A percentile compares a stretch with the other conserved stretches of the same genome.
Evolutionary conservation across 1,139 yeast genomes (phyloP).

Genomic region (Pichia sp.): DNA sequence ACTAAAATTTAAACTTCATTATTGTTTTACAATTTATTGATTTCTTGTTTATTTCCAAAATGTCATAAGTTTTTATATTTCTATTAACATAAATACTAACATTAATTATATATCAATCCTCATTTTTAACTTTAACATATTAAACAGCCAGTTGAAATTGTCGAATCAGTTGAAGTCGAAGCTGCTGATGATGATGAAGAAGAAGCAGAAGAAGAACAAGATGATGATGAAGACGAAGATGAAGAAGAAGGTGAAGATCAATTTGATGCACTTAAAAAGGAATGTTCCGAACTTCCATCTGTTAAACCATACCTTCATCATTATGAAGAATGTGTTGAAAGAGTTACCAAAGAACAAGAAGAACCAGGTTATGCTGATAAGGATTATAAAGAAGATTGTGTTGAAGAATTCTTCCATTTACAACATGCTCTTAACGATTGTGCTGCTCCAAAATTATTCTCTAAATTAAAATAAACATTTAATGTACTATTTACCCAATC

Average conservation of each 20-base stretch:
- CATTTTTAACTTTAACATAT: slow-evolving; percentile 1
- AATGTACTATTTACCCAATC: not conserved
- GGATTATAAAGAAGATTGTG: slow-evolving; percentile 92
- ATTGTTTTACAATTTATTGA: too few relatives aligned
- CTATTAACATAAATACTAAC: slow-evolving; percentile 8
- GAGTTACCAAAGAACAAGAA: slow-evolving; percentile 83
- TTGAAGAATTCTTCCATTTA: slow-evolving; percentile 96
- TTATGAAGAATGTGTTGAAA: slow-evolving; percentile 89
- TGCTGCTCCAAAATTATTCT: slow-evolving; percentile 86
- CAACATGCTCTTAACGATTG: slow-evolving; percentile 91
- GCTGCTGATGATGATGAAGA: slow-evolving; percentile 36
- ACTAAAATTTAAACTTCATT: too few relatives aligned
- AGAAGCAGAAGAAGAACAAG: slow-evolving; percentile 64
- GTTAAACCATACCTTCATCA: slow-evolving; percentile 80
- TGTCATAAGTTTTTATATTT: too few relatives aligned
- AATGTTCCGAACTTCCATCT: slow-evolving; percentile 59
- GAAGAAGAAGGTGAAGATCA: slow-evolving; percentile 72
- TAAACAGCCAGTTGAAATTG: slow-evolving; percentile 23
- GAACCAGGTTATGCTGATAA: slow-evolving; percentile 74
- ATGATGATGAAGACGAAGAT: slow-evolving; percentile 71
- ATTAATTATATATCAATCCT: not conserved
- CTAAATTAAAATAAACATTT: slow-evolving; percentile 61
- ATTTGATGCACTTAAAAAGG: slow-evolving; percentile 57
- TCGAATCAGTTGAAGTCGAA: slow-evolving; percentile 16
- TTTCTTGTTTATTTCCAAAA: too few relatives aligned